Base-by-base conservation (phyloP, 495 filamentous ascomycete genomes). In the Apodospora peruviana region DNA sequence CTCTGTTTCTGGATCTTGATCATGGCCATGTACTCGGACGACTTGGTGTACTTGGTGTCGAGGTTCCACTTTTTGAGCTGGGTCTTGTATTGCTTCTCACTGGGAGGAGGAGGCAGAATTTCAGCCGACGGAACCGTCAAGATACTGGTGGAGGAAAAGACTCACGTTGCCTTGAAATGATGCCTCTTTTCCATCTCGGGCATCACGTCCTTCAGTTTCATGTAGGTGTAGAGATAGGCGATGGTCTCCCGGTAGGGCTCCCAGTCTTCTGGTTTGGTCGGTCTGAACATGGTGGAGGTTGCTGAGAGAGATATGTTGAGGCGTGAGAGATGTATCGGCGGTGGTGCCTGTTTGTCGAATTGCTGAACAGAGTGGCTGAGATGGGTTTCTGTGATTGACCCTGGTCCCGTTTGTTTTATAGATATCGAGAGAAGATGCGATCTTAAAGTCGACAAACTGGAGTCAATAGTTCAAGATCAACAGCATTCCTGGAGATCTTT, bases 11-110 rank as follows among this genome's bases (percentile, higher is more conserved):
- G 64, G 4, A 52, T 62, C 53, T 64, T 55, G 45, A 68, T 60
- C 60, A 68, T 66, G 60, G 57, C 59, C 48, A 68, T 51, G 56
- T 68, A 68, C 48, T 68, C 65, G 19, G 56, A 64, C 3, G 56
- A 56, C 46, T 68, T 68, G 50, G 59, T 66, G 47, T 68, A 68
- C 50, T 68, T 68, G 43, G 62, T 68, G 54, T 68, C 65, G 19
- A 68, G 60, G 24, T 57, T 66, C 65, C 65, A 68, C 53, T 66
- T 66, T 43, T 68, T 68, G 45, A 68, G 50, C 48, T 68, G 63
- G 0, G 62, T 66, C 47, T 68, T 68, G 58, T 66, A 68, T 18
- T 68, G 65, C 52, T 66, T 64, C 48, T 66, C 60, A 19, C 65
- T 39, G 16, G n/a, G 19, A n/a, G 20, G n/a, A 11, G 4, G 25